Base-by-base conservation (phyloP, 2,329 filamentous ascomycete species). In the Ophiostoma australiae region DNA sequence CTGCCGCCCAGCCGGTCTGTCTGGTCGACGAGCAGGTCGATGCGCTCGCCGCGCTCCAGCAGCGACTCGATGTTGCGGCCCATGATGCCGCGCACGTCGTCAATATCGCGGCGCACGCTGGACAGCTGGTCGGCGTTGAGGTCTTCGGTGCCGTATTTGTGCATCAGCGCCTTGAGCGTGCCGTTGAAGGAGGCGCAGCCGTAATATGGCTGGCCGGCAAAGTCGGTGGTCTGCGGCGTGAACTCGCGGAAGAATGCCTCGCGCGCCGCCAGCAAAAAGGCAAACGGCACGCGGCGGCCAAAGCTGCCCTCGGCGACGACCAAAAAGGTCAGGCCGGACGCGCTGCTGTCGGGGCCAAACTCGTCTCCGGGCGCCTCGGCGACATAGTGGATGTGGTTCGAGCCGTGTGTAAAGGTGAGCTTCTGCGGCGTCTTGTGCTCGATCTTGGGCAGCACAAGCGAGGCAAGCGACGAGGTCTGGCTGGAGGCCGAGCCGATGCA, bases 301-400 rank as follows among this genome's bases (percentile, higher is more conserved):
- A 97, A 88, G 63, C 89, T 87, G 72, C 90, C 87, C 75, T 93
- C 91, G 68, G 94, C 91, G 73, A 99, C 89, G 72, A 97, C 93
- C 68, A 99, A 87, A 81, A 95, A 99, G 67, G 93, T 97, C 55
- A 99, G 87, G 0, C 93, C 92, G 70, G 92, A 92, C 69, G 91
- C 89, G 8, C 67, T 70, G 55, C 37, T 33, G 67, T 58, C 31
- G 23, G 39, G 85, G 81, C 93, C 76, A 75, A 72, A 48, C 71
- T 83, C 83, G 77, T 90, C 87, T 76, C 87, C 87, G 11, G 93
- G 90, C 0, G 93, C 89, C 78, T 95, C 91, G 77, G 94, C 88
- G 78, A 98, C 91, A 84, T 97, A 97, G 85, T 99, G 94, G 80
- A 98, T 95, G 84, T 95, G 93, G 80, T 96, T 90, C 72, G 90